Base-by-base conservation (phyloP, 1,139 yeast genomes). In the Geotrichum europaeum region DNA sequence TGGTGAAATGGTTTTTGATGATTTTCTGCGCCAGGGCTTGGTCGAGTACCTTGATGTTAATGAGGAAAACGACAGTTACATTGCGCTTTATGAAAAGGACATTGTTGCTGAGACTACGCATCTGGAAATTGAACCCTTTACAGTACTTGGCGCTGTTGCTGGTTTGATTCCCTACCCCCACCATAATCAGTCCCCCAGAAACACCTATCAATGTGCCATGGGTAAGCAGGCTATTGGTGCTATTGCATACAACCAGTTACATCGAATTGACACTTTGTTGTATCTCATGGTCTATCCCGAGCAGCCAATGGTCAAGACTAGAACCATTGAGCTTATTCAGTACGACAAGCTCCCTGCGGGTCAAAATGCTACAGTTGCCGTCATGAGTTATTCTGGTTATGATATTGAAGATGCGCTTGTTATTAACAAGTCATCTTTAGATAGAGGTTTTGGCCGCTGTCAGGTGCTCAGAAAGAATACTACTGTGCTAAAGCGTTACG, bases 191-290 rank as follows among this genome's bases (percentile, higher is more conserved):
- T 91, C 97, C 4, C 99, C 99, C 56, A 87, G 99, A 82, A 94
- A 94, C 74, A 94, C 99, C 0, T 94, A 94, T 78, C 99, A 94
- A 78, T 94, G 97, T 83, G 99, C 99, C 73, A 94, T 94, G 99
- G 99, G 99, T 84, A 94, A 94, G 79, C 99, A 94, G 78, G 99
- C 99, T 25, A 94, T 94, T 75, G 99, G 99, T 67, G 98, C 98
- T 9, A 95, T 95, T 76, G 97, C 96, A 32, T 94, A 94, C 75
- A 94, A 94, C 75, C 99, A 94, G 76, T 89, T 94, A 77, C 84
- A 91, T 72, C 85, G 99, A 75, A 94, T 94, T 68, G 99, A 94
- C 72, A 95, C 99, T 0, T 78, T 94, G 69, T 79, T 95, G 66
- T 94, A 94, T 73, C 80, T 94, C 68, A 89, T 94, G 97, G 97